Evolutionary conservation across 106 monocot species (phyloP).

Genomic region (Acorus gramineus): DNA sequence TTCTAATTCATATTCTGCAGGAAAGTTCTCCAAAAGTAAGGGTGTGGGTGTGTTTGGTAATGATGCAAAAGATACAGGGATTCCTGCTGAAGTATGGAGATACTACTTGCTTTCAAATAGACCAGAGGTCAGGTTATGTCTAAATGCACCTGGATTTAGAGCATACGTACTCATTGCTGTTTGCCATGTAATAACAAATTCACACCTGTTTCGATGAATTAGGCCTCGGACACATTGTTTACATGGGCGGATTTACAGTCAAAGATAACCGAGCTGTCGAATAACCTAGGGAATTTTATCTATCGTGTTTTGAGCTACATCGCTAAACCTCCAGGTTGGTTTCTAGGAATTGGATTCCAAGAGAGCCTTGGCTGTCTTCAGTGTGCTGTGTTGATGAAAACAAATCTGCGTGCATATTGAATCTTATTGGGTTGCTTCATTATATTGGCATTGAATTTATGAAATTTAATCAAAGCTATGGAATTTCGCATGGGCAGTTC

Average conservation of each 20-base stretch:
- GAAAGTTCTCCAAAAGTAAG: slow-evolving; percentile 95
- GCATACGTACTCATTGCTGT: slow-evolving; percentile 1
- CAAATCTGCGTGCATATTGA: neutral
- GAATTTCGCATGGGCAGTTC: no score
- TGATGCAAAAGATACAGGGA: slow-evolving; percentile 83
- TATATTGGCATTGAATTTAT: no score
- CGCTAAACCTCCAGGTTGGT: slow-evolving; percentile 80
- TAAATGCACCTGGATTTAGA: neutral
- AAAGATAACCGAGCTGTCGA: slow-evolving; percentile 83
- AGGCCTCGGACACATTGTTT: slow-evolving; percentile 96
- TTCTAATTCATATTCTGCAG: slow-evolving; percentile 22
- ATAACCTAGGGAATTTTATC: slow-evolving; percentile 86
- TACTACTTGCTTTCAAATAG: slow-evolving; percentile 91
- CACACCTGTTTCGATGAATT: slow-evolving; percentile 1
- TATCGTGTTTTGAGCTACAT: slow-evolving; percentile 89
- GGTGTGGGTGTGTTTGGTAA: slow-evolving; percentile 97
- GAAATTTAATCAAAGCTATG: no score
- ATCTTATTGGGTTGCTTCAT: no score
- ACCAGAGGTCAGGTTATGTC: slow-evolving; percentile 63
- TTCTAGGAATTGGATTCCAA: no score
- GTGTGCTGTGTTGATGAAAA: neutral
- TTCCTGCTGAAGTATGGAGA: slow-evolving; percentile 93
- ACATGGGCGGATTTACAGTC: slow-evolving; percentile 95
- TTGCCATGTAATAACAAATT: neutral
- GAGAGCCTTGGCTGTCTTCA: no score